A percentile compares a stretch with the other conserved stretches of the same genome.
Conservation (phyloP, 768 basidiomycete species). For the Tylopilus vinaceipallidus region DNA sequence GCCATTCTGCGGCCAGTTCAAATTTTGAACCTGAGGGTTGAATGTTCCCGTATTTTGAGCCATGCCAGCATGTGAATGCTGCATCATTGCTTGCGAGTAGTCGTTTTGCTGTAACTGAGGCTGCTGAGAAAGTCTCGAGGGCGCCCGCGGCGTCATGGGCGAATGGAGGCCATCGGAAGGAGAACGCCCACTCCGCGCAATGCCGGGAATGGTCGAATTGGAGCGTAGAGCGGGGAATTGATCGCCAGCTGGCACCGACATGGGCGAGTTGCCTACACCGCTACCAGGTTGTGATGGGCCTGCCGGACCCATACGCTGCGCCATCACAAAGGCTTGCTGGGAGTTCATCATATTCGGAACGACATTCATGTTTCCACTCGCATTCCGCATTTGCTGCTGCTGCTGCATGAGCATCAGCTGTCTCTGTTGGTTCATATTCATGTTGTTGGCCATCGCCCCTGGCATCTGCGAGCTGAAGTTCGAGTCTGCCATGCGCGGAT, state of each 20-base stretch:
- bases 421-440: constrained; percentile 42
- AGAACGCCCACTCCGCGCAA: constrained; percentile 71
- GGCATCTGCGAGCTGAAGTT: constrained; percentile 31
- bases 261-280: constrained; percentile 39
- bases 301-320: constrained; percentile 45
- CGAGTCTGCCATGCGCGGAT: constrained; percentile 30
- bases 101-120: constrained; percentile 51
- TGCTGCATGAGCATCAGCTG: constrained; percentile 43
- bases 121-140: constrained; percentile 36
- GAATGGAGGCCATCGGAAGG: constrained; percentile 62
- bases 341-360: constrained; percentile 32
- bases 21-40: constrained; percentile 39
- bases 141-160: constrained; percentile 40
- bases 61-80: constrained; percentile 35
- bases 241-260: constrained; percentile 38
- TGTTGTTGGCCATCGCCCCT: constrained; percentile 26
- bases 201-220: constrained; percentile 65
- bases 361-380: constrained; percentile 25
- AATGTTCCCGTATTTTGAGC: constrained; percentile 23
- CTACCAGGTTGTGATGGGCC: constrained; percentile 34
- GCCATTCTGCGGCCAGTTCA: constrained; percentile 52
- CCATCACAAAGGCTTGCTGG: constrained; percentile 36
- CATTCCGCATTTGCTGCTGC: constrained; percentile 33
- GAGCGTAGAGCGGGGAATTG: constrained; percentile 54
- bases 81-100: constrained; percentile 37